Percentiles rank a stretch among this genome's conserved stretches.
These are phyloP conservation scores for Ailanthus altissimus DNA, from an alignment of 345 rosid genomes.

Conservation along the genomic window DNA sequence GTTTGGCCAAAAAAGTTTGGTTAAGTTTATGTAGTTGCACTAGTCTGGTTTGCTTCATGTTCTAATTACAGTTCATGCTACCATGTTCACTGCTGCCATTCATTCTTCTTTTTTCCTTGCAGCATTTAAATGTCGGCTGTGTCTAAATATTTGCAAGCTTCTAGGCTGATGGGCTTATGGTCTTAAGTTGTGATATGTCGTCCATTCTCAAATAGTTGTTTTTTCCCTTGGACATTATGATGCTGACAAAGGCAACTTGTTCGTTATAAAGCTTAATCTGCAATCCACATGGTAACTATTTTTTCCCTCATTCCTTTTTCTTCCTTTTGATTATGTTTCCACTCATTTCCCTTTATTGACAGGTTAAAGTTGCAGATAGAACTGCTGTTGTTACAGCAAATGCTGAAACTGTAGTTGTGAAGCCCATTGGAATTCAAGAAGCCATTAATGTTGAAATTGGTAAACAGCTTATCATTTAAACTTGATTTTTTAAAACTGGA, in stretches of 20 bases:
- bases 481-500: not conserved
- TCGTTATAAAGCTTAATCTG: not conserved
- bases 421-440: conserved; percentile 84
- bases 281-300: not conserved
- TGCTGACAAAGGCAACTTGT: not conserved
- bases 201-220: not conserved
- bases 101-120: not conserved
- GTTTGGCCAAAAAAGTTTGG: not conserved
- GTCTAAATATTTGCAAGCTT: not conserved
- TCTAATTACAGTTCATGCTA: not conserved
- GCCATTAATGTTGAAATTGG: conserved; percentile 74
- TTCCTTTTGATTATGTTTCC: not conserved
- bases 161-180: not conserved
- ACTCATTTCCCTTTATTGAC: conserved; percentile 18
- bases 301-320: not conserved
- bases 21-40: not conserved
- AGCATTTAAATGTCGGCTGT: not conserved
- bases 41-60: not conserved
- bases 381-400: conserved; percentile 69
- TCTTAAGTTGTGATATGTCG: not conserved
- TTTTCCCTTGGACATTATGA: not conserved
- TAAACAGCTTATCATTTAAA: conserved; percentile 27
- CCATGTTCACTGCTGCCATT: not conserved
- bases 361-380: conserved; percentile 92
- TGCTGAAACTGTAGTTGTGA: conserved; percentile 76